A percentile compares a stretch with the other conserved stretches of the same genome.
These are phyloP conservation scores for Evernia prunastri DNA, from an alignment of 495 filamentous ascomycete genomes.

Conservation along the genomic window DNA sequence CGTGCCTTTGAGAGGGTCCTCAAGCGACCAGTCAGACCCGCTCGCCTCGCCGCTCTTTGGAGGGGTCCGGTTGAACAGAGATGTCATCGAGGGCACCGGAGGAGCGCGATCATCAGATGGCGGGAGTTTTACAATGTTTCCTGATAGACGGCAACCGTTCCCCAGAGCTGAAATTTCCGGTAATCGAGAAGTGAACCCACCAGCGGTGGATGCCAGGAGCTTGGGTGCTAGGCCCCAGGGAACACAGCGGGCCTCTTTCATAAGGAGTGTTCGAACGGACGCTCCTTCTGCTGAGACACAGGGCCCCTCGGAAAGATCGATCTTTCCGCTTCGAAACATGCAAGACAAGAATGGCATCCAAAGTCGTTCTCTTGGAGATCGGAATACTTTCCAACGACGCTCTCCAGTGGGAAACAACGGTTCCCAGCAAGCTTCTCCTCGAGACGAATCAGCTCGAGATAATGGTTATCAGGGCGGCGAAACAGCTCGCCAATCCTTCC, in stretches of 20 bases:
- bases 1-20: not conserved
- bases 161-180: not conserved
- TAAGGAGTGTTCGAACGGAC: not conserved
- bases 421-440: not conserved
- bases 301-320: not conserved
- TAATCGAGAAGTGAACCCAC: not conserved
- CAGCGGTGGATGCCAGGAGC: constrained; percentile 7
- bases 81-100: not conserved
- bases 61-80: constrained; percentile 1
- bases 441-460: not conserved
- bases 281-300: not conserved
- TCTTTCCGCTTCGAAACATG: not conserved
- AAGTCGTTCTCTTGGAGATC: not conserved
- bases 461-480: not conserved
- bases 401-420: not conserved
- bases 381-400: not conserved
- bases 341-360: not conserved
- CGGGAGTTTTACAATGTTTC: not conserved
- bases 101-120: not conserved
- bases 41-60: not conserved
- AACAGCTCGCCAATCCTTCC: not conserved
- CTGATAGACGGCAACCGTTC: not conserved
- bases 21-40: not conserved
- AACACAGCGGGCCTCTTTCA: not conserved
- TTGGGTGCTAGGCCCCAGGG: constrained; percentile 7